Percentiles rank a stretch among this genome's conserved stretches.
These are phyloP conservation scores for Uncinocarpus reesii DNA, from an alignment of 2,329 filamentous ascomycete genomes.

Conservation along the genomic window DNA sequence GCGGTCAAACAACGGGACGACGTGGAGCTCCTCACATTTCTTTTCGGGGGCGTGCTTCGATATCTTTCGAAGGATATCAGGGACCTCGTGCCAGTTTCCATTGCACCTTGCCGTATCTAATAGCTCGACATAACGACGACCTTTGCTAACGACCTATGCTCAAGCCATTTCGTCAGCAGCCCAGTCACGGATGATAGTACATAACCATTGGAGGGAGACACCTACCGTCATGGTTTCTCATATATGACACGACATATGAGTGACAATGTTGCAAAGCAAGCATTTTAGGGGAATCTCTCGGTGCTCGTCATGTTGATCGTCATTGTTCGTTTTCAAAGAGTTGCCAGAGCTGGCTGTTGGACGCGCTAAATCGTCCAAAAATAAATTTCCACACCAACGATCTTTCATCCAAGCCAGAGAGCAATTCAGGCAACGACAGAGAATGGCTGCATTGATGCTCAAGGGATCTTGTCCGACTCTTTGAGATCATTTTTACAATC, in stretches of 20 bases:
- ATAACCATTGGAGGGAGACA: not conserved
- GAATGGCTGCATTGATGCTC: not conserved
- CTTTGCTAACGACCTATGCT: slow-evolving; percentile 52
- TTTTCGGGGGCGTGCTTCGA: slow-evolving; percentile 83
- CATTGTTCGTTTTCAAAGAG: not conserved
- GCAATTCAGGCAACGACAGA: not conserved
- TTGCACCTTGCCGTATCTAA: slow-evolving; percentile 82
- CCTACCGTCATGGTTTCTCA: slow-evolving; percentile 13
- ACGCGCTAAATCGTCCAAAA: slow-evolving; percentile 3
- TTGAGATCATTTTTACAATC: not conserved
- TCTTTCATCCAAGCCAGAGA: not conserved
- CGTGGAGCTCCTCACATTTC: slow-evolving; percentile 48
- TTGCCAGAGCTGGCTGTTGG: not conserved
- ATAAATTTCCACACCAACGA: not conserved
- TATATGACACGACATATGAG: not conserved
- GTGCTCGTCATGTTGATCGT: not conserved
- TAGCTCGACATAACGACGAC: slow-evolving; percentile 65
- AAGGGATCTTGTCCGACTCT: not conserved
- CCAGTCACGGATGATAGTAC: too few relatives aligned
- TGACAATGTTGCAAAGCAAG: not conserved
- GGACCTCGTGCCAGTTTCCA: slow-evolving; percentile 74
- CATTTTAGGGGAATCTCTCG: not conserved
- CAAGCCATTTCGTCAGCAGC: too few relatives aligned
- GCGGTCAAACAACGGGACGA: not conserved
- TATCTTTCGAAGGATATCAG: slow-evolving; percentile 83